Conservation (phyloP, 2,329 filamentous ascomycete species). For the Arthrobotrys musiformis region DNA sequence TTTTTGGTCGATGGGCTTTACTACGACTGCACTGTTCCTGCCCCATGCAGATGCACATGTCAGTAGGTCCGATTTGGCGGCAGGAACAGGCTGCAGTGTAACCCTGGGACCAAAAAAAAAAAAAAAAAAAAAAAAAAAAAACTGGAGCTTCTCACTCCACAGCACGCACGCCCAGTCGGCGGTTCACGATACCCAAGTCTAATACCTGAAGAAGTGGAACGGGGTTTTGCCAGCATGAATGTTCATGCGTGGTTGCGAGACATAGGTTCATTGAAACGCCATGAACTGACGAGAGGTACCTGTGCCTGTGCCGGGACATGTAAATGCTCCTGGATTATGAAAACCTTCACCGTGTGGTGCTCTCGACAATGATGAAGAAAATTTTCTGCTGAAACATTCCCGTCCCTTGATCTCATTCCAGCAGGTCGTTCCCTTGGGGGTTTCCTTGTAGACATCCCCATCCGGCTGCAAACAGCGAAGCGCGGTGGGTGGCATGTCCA, state of each 20-base stretch:
- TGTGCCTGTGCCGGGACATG: not conserved
- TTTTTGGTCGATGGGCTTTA: too few species aligned
- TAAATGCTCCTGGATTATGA: not conserved
- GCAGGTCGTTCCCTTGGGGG: slow-evolving; percentile 10
- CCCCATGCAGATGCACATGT: slow-evolving; percentile 13
- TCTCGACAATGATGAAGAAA: not conserved
- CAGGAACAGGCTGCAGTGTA: slow-evolving; percentile 35
- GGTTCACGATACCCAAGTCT: not conserved
- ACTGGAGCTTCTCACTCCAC: slow-evolving; percentile 2
- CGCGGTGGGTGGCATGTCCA: slow-evolving; percentile 11
- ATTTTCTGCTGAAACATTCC: slow-evolving; percentile 48
- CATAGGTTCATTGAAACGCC: slow-evolving; percentile 10
- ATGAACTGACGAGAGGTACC: slow-evolving; percentile 4
- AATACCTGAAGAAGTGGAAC: slow-evolving; percentile 8
- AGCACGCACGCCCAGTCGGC: not conserved
- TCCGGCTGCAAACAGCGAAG: not conserved
- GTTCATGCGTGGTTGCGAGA: slow-evolving; percentile 15
- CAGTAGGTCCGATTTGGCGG: slow-evolving; percentile 5
- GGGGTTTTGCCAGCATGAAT: slow-evolving; percentile 17
- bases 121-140: slow-evolving; percentile 2
- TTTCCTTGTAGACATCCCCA: not conserved
- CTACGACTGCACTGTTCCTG: not conserved
- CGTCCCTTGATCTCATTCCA: slow-evolving; percentile 29
- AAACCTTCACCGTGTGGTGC: not conserved
- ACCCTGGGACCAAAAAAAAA: slow-evolving; percentile 4